Percentiles rank a stretch among this genome's conserved stretches.
These are phyloP conservation scores for Talaromyces pinophilus DNA, from an alignment of 2,329 filamentous ascomycete species.

Conservation along the genomic window DNA sequence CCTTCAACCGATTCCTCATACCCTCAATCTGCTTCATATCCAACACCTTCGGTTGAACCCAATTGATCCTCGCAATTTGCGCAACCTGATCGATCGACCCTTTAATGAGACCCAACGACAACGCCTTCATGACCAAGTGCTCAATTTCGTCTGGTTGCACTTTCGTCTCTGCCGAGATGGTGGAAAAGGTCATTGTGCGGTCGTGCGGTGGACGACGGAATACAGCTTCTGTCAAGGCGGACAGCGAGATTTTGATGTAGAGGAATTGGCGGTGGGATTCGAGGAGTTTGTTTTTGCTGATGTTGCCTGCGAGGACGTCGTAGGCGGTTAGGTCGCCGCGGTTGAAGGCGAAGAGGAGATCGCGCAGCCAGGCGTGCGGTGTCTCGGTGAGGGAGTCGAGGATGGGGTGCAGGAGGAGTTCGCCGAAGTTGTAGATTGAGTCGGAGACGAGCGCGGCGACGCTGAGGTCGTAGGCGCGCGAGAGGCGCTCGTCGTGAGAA, in stretches of 20 bases:
- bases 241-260: constrained; percentile 97
- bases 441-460: constrained; percentile 91
- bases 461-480: constrained; percentile 86
- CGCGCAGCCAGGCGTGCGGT: constrained; percentile 81
- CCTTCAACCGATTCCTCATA: constrained; percentile 82
- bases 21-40: constrained; percentile 93
- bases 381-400: constrained; percentile 78
- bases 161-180: constrained; percentile 89
- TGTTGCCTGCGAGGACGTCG: constrained; percentile 77
- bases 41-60: constrained; percentile 97
- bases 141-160: constrained; percentile 90
- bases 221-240: constrained; percentile 90
- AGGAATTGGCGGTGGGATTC: constrained; percentile 78
- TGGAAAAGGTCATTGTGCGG: constrained; percentile 86
- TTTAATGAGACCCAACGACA: constrained; percentile 84
- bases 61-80: constrained; percentile 90
- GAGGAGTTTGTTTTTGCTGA: constrained; percentile 77
- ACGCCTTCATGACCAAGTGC: constrained; percentile 98
- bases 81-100: constrained; percentile 97
- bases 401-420: constrained; percentile 96
- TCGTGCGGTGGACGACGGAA: constrained; percentile 95
- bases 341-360: constrained; percentile 98
- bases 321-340: constrained; percentile 87
- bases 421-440: constrained; percentile 98
- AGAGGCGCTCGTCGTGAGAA: constrained; percentile 71